These are phyloP conservation scores for Exophiala dermatitidis DNA, from an alignment of 2,329 filamentous ascomycete species.

Conservation along the genomic window DNA sequence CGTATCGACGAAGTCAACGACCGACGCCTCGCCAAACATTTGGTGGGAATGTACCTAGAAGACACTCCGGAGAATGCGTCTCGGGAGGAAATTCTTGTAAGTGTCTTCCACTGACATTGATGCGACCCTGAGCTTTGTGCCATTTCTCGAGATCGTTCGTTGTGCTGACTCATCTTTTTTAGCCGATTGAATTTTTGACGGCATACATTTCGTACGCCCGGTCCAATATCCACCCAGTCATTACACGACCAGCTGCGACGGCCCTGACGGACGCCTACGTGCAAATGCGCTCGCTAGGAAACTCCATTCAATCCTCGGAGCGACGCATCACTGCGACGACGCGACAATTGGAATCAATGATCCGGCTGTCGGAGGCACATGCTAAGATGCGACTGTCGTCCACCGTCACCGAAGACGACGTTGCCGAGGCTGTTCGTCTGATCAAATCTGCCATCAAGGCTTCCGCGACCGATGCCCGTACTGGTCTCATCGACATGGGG, in stretches of 20 bases:
- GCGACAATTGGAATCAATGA: conserved; percentile 95
- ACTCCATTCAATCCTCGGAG: conserved; percentile 77
- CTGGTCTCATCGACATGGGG: conserved; percentile 93
- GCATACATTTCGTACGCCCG: conserved; percentile 96
- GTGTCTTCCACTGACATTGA: conserved; percentile 28
- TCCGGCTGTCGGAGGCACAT: conserved; percentile 89
- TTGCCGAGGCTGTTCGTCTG: conserved; percentile 80
- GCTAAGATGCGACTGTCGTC: conserved; percentile 88
- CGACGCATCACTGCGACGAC: conserved; percentile 97
- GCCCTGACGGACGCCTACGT: conserved; percentile 85
- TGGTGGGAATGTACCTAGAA: conserved; percentile 94
- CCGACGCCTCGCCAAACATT: conserved; percentile 79
- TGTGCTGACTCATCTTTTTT: conserved; percentile 6
- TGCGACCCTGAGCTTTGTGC: no score
- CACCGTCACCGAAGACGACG: conserved; percentile 71
- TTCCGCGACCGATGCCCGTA: conserved; percentile 85
- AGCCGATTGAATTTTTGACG: conserved; percentile 93
- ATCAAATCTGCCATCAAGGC: conserved; percentile 95
- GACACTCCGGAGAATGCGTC: conserved; percentile 81
- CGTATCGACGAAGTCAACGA: conserved; percentile 86
- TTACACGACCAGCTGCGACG: conserved; percentile 71
- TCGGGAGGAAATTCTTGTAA: conserved; percentile 69
- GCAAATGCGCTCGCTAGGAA: conserved; percentile 87
- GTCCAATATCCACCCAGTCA: conserved; percentile 70
- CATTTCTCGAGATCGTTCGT: no score